Base-by-base conservation (phyloP, 1,284 basidiomycete species). In the Fomitopsis palustris region DNA sequence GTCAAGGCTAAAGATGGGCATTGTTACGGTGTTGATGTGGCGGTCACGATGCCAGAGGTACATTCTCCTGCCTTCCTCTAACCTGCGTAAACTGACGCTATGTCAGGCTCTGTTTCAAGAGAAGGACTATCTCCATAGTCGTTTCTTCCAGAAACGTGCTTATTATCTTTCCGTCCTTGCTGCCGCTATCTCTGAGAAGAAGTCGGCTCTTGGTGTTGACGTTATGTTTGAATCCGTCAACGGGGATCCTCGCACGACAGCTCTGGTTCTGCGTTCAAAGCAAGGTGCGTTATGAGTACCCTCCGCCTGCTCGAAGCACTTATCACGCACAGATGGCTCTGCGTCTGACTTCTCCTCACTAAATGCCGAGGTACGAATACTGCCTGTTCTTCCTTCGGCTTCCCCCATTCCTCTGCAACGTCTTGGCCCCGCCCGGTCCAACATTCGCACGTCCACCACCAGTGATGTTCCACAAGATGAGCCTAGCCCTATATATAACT, bases 81-180 rank as follows among this genome's bases (percentile, higher is more conserved):
- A 1, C 4, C 4, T 12, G 37, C 4, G 53, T 39, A 35, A 4
- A 41, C 49, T 60, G 14, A 43, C 45, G 56, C 61, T 56, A 19
- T 53, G n/a, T 35, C 55, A 94, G 86, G 70, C 67, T 47, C 75
- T 98, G 27, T 95, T 99, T 68, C 94, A 97, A 75, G 92, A 96
- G 66, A 99, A 98, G 72, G 96, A 99, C 71, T 93, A 95, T 65
- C 78, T 95, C 57, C 92, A 96, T 70, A 85, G 87, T 37, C 86
- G 97, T 19, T 96, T 93, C 74, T 96, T 96, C 70, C 90, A 96
- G 72, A 99, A 99, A 74, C 81, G 93, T 45, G 90, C 93, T 0
- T 96, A 91, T 71, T 99, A 95, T 75, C 82, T 98, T 14, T 90
- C 95, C 8, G 84, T 84, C 3, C 78, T 99, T 54, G 92, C 91